Base-by-base conservation (phyloP, 305 asterid genomes). In the Fraxinus nigra region DNA sequence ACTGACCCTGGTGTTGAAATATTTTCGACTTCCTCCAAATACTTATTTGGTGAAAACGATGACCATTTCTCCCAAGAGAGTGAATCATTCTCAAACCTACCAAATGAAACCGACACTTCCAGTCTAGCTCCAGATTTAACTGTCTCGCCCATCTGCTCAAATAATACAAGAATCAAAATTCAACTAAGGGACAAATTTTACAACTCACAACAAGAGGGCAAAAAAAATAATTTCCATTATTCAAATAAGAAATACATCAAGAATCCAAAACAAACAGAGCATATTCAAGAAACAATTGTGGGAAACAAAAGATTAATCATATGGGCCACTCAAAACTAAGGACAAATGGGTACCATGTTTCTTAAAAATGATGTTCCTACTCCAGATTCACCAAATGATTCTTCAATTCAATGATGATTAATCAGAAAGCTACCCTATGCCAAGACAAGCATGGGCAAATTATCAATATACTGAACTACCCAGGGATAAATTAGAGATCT, bases 41-140 rank as follows among this genome's bases (percentile, higher is more conserved):
- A 94, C 87, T 94, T 96, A 61, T 92, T 96, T 37, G 95, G 97
- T n/a, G 98, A 93, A 83, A 96, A 96, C 54, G 98, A 89, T 14
- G 99, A 96, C 97, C 97, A 96, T 84, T 93, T 94, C 89, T 93
- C 99, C 98, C 98, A 96, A 61, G 98, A 89, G 82, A 96, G 97
- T 67, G 88, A 89, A 89, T 93, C 97, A 33, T 89, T 90, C 85
- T 92, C 97, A 80, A 93, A 96, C 85, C 92, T 91, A 82, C 99
- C 98, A 72, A 96, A 96, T 0, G 99, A 96, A 87, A 96, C 94
- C 34, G 99, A 94, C 33, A 90, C 96, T 77, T 94, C 97, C 82
- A 95, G 88, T 54, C 88, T 80, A 83, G 87, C 85, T 82, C 80
- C 87, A 79, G 96, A 87, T 43, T 86, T 76, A 61, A 75, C 85